Conservation (phyloP, 345 rosid species). For the Acer saccharum region DNA sequence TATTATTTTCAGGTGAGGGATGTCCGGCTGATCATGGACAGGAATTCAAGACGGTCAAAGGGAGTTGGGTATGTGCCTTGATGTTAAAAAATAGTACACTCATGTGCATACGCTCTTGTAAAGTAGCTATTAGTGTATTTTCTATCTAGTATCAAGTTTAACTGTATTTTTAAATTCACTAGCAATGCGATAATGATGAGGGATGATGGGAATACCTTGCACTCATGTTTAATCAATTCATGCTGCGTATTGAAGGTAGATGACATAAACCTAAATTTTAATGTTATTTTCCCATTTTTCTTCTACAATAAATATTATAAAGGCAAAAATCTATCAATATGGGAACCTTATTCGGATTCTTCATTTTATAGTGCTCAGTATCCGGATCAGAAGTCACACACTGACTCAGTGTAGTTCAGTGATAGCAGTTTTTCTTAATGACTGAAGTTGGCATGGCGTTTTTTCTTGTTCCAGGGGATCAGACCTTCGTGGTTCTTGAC, state of each 20-base stretch:
- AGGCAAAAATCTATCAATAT: slow-evolving; percentile 32
- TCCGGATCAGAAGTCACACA: slow-evolving; percentile 14
- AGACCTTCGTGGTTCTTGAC: slow-evolving; percentile 13
- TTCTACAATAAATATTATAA: slow-evolving; percentile 35
- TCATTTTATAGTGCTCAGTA: slow-evolving; percentile 17
- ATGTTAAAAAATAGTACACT: slow-evolving; percentile 14
- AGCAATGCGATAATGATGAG: slow-evolving; percentile 97
- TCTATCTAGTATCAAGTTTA: slow-evolving; percentile 75
- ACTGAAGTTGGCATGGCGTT: slow-evolving; percentile 20
- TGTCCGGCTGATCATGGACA: slow-evolving; percentile 95
- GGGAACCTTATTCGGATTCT: slow-evolving; percentile 30
- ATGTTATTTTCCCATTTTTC: slow-evolving; percentile 39
- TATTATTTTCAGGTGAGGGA: slow-evolving; percentile 79
- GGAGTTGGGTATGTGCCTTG: slow-evolving; percentile 90
- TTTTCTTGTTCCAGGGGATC: slow-evolving; percentile 20
- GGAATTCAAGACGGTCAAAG: slow-evolving; percentile 92
- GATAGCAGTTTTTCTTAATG: slow-evolving; percentile 13
- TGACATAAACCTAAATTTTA: slow-evolving; percentile 75
- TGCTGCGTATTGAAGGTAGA: slow-evolving; percentile 89
- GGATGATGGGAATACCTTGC: slow-evolving; percentile 93
- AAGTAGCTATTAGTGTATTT: slow-evolving; percentile 51
- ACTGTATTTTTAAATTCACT: slow-evolving; percentile 94
- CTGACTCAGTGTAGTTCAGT: slow-evolving; percentile 10
- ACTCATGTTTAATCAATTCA: slow-evolving; percentile 97
- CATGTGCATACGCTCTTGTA: slow-evolving; percentile 39